Evolutionary conservation across 768 basidiomycete genomes (phyloP).

Genomic region (Favolaschia claudopus): DNA sequence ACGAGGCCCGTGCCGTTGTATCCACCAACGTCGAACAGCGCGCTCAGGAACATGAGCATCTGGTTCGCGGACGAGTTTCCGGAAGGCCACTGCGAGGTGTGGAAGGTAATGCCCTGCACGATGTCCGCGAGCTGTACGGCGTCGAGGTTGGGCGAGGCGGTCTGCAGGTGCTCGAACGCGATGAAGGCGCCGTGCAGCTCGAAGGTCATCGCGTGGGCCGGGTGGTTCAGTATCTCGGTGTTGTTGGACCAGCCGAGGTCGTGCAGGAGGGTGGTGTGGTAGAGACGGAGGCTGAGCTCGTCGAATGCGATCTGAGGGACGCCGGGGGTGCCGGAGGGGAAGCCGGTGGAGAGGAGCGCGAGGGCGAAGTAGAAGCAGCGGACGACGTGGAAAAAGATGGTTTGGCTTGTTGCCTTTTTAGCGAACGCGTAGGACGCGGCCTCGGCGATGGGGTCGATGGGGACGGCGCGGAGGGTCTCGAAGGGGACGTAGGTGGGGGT

Average conservation of each 20-base stretch:
- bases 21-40: not conserved
- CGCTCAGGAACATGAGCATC: not conserved
- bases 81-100: not conserved
- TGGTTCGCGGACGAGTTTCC: slow-evolving; percentile 4
- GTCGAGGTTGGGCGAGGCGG: not conserved
- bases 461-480: not conserved
- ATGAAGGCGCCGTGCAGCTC: slow-evolving; percentile 1
- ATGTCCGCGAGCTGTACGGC: slow-evolving; percentile 38
- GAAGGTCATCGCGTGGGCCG: slow-evolving; percentile 5
- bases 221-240: not conserved
- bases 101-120: not conserved
- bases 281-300: not conserved
- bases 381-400: not conserved
- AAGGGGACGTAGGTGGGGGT: not conserved
- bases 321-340: not conserved
- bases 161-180: not conserved
- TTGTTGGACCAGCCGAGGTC: not conserved
- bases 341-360: slow-evolving; percentile 1
- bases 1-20: not conserved
- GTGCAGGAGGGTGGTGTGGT: not conserved
- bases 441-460: not conserved
- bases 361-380: slow-evolving; percentile 6
- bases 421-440: not conserved
- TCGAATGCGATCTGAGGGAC: not conserved
- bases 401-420: not conserved